Percentiles rank a stretch among this genome's conserved stretches.
Conservation (phyloP, 371 early-diverging fungal species). For the Nematocida ausubeli region DNA sequence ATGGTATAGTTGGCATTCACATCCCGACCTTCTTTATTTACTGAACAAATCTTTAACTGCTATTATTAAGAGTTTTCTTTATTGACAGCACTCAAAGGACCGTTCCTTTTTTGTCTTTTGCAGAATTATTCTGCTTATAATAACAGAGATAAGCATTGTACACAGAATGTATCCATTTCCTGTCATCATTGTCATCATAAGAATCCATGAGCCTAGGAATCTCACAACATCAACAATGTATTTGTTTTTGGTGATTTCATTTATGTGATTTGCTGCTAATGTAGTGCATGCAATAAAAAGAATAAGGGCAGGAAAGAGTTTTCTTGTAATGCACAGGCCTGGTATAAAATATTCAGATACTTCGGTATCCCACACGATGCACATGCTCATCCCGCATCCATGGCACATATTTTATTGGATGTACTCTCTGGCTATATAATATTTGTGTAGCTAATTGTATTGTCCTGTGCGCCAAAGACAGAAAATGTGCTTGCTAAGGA, state of each 20-base stretch:
- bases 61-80: slow-evolving; percentile 16
- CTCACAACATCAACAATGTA: neutral
- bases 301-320: neutral
- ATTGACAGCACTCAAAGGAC: neutral
- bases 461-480: no score
- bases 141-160: neutral
- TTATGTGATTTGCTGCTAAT: neutral
- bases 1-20: no score
- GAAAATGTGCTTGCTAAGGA: no score
- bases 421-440: neutral
- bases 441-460: neutral
- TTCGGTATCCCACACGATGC: neutral
- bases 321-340: neutral
- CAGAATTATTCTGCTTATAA: slow-evolving; percentile 1
- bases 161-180: neutral
- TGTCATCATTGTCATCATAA: slow-evolving; percentile 9
- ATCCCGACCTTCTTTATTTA: no score
- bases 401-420: neutral
- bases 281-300: neutral
- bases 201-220: neutral
- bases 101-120: neutral
- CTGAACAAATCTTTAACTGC: no score
- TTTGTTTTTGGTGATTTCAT: neutral
- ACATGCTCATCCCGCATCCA: slow-evolving; percentile 6
- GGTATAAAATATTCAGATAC: neutral